A percentile compares a stretch with the other conserved stretches of the same genome.
phyloP scores from a whole-genome alignment of 176 grass and related monocot species.

The Echinochloa phyllopogon region DNA sequence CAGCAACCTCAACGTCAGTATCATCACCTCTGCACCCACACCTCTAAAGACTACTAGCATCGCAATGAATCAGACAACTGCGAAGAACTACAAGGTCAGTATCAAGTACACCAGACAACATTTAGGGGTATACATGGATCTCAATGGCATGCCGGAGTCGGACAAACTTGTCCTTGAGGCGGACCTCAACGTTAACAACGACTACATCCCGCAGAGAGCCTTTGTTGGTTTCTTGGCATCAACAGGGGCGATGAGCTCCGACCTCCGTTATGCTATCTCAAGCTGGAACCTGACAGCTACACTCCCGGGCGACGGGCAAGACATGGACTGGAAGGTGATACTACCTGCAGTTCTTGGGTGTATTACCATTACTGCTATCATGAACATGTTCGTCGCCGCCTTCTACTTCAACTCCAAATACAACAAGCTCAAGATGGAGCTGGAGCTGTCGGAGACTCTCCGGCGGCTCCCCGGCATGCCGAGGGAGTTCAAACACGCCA shows the following conservation, averaged over 20 bases:
- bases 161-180: background rate
- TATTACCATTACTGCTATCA: background rate
- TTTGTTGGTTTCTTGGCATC: conserved; percentile 11
- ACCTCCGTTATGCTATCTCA: background rate
- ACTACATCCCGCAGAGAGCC: background rate
- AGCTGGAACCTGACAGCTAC: background rate
- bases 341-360: background rate
- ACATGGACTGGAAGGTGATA: conserved; percentile 3
- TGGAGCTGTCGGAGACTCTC: background rate
- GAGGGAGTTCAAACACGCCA: background rate
- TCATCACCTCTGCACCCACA: background rate
- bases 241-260: background rate
- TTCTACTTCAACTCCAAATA: conserved; percentile 24
- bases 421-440: background rate
- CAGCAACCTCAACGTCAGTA: background rate
- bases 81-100: background rate
- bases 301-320: background rate
- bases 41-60: too few relatives aligned
- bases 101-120: background rate
- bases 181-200: background rate
- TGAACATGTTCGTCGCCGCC: background rate
- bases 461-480: conserved; percentile 14
- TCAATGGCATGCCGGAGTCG: too few relatives aligned
- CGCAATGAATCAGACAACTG: background rate
- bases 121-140: background rate